Evolutionary conservation across 179 eudicot species (phyloP).

Genomic region (Heliamphora pulchella): DNA sequence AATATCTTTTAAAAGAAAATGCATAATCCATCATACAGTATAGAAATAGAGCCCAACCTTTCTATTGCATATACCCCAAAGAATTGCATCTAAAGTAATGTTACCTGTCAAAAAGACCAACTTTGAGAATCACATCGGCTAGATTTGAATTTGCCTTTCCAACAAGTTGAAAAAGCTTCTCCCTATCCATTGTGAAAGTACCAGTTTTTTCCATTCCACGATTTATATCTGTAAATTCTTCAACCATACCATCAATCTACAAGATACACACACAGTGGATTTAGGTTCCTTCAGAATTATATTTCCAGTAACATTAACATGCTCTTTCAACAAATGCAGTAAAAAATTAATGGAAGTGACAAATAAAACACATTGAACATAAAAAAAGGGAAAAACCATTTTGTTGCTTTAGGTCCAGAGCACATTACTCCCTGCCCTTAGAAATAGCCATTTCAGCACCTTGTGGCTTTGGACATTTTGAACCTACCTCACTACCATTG

Average conservation of each 20-base stretch:
- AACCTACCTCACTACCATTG: too few species aligned
- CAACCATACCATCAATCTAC: conserved; percentile 84
- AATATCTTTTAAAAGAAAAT: not conserved
- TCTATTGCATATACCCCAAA: conserved; percentile 3
- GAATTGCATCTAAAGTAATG: not conserved
- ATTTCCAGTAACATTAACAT: not conserved
- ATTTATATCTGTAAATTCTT: conserved; percentile 79
- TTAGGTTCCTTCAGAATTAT: not conserved
- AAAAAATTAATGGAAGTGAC: not conserved
- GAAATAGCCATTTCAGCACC: too few species aligned
- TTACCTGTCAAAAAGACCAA: conserved; percentile 93
- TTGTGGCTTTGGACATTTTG: too few species aligned
- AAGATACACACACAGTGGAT: conserved; percentile 1
- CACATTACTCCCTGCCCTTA: too few species aligned
- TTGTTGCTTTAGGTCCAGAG: too few species aligned
- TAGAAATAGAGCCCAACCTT: not conserved
- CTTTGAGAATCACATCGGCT: conserved; percentile 89
- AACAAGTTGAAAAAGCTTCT: conserved; percentile 85
- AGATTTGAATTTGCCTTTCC: conserved; percentile 93
- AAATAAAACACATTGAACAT: not conserved
- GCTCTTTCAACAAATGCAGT: not conserved
- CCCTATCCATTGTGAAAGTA: conserved; percentile 71
- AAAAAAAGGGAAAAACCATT: too few species aligned
- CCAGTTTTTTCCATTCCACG: conserved; percentile 90
- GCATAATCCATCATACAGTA: not conserved